phyloP scores from a whole-genome alignment of 345 rosid genomes.

The Carallia pectinifolia region DNA sequence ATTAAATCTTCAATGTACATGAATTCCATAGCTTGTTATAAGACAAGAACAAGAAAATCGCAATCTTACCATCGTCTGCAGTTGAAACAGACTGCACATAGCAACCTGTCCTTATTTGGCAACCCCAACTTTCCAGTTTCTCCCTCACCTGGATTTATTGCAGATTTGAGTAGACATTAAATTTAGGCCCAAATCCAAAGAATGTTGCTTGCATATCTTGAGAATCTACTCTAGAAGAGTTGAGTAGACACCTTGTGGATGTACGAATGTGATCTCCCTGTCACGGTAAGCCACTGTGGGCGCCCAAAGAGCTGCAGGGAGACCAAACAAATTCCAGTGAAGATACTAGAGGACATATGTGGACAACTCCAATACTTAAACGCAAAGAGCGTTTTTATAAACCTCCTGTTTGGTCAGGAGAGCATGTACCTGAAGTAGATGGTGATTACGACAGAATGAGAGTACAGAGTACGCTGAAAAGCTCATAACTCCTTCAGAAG shows the following conservation, averaged over 20 bases:
- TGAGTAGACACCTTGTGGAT: constrained; percentile 53
- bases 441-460: constrained; percentile 83
- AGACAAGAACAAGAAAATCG: not conserved
- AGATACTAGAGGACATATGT: not conserved
- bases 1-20: too few relatives aligned
- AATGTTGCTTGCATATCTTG: not conserved
- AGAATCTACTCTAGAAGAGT: not conserved
- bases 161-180: not conserved
- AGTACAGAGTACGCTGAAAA: constrained; percentile 83
- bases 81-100: constrained; percentile 53
- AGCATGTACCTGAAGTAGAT: constrained; percentile 72
- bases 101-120: constrained; percentile 58
- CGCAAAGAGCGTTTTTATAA: not conserved
- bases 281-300: constrained; percentile 90
- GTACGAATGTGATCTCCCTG: constrained; percentile 60
- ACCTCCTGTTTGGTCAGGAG: not conserved
- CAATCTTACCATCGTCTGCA: constrained; percentile 40
- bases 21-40: not conserved
- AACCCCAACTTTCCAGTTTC: constrained; percentile 60
- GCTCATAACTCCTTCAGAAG: constrained; percentile 66
- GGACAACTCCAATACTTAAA: not conserved
- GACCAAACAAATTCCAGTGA: not conserved
- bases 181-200: not conserved
- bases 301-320: constrained; percentile 66
- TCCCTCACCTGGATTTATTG: constrained; percentile 50